Evolutionary conservation across 768 basidiomycete species (phyloP).

Genomic region (Phanerochaete sordida): DNA sequence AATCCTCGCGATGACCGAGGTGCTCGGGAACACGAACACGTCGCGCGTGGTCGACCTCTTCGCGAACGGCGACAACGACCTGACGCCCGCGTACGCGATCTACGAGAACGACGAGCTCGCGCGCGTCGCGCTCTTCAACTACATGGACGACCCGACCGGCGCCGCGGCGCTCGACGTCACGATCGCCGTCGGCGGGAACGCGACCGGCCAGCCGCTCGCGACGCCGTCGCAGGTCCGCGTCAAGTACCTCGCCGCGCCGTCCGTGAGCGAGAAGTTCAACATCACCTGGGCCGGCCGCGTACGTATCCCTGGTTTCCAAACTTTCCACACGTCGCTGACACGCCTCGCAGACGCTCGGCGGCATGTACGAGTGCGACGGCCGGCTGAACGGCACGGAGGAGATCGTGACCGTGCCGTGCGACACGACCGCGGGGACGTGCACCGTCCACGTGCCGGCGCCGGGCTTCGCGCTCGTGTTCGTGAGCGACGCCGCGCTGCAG

Average conservation of each 20-base stretch:
- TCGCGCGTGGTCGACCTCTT: slow-evolving; percentile 66
- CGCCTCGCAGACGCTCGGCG: slow-evolving; percentile 51
- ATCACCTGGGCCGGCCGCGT: slow-evolving; percentile 81
- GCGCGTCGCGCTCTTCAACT: slow-evolving; percentile 72
- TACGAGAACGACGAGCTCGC: slow-evolving; percentile 68
- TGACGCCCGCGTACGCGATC: slow-evolving; percentile 64
- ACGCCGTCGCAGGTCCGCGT: slow-evolving; percentile 48
- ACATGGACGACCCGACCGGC: slow-evolving; percentile 56
- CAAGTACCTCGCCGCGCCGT: slow-evolving; percentile 55
- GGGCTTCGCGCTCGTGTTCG: slow-evolving; percentile 72
- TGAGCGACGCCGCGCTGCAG: slow-evolving; percentile 39
- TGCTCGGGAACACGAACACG: slow-evolving; percentile 57
- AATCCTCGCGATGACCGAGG: slow-evolving; percentile 65
- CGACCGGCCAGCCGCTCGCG: slow-evolving; percentile 34
- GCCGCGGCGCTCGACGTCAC: slow-evolving; percentile 49
- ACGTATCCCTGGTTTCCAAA: slow-evolving; percentile 11
- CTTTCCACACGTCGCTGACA: background rate
- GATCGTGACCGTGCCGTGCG: slow-evolving; percentile 59
- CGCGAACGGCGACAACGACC: slow-evolving; percentile 46
- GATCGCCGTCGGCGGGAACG: slow-evolving; percentile 44
- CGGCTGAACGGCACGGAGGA: slow-evolving; percentile 51
- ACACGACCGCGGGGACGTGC: slow-evolving; percentile 50
- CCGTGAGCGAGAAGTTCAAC: slow-evolving; percentile 57
- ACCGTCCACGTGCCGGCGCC: slow-evolving; percentile 63
- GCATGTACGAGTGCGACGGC: slow-evolving; percentile 63